These are phyloP conservation scores for Irpex sp. DNA, from an alignment of 1,284 basidiomycete species.

Conservation along the genomic window DNA sequence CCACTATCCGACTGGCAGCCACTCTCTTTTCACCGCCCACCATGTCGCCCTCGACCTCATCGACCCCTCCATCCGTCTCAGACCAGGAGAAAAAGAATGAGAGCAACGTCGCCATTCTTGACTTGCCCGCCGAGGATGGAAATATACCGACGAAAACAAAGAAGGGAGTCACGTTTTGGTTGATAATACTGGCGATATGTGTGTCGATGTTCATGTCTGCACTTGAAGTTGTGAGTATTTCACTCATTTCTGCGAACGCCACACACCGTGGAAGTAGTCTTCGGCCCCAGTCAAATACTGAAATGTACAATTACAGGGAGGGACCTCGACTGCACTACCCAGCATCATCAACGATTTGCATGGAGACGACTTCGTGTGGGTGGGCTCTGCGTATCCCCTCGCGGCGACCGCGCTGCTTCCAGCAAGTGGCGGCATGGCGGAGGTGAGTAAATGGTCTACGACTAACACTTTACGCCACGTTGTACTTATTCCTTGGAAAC, in stretches of 20 bases:
- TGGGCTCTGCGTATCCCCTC: constrained; percentile 5
- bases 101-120: background rate
- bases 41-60: background rate
- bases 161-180: constrained; percentile 25
- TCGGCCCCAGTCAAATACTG: background rate
- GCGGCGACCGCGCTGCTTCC: constrained; percentile 8
- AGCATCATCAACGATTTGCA: constrained; percentile 31
- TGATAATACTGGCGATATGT: constrained; percentile 31
- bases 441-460: constrained; percentile 23
- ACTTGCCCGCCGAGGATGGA: background rate
- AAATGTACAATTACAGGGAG: constrained; percentile 19
- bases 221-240: constrained; percentile 28
- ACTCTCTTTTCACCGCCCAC: background rate
- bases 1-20: background rate
- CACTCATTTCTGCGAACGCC: background rate
- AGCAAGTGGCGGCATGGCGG: constrained; percentile 23
- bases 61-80: background rate
- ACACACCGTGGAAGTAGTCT: background rate
- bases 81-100: background rate
- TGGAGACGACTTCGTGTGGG: constrained; percentile 17
- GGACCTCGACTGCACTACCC: constrained; percentile 33
- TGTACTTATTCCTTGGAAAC: background rate
- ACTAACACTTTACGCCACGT: background rate
- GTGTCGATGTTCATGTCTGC: constrained; percentile 31
- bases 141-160: background rate